Evolutionary conservation across 2,329 filamentous ascomycete genomes (phyloP).

Genomic region (Gyromitra esculenta): DNA sequence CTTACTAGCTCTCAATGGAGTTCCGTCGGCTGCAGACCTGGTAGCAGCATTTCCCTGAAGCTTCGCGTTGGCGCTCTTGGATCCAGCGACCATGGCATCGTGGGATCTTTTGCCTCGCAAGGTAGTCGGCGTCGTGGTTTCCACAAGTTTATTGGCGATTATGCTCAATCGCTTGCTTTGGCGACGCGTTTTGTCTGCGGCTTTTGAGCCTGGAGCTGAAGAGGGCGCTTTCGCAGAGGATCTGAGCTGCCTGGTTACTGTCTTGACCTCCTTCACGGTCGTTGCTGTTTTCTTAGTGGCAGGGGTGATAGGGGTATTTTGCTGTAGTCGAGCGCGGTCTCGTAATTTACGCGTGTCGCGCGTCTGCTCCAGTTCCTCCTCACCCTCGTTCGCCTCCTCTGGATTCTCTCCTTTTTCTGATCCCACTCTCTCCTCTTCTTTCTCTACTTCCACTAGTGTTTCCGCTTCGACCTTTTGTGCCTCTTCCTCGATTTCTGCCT

Average conservation of each 20-base stretch:
- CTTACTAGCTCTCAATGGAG: slow-evolving; percentile 48
- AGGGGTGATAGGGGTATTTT: slow-evolving; percentile 39
- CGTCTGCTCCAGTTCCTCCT: slow-evolving; percentile 47
- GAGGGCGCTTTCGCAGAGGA: slow-evolving; percentile 36
- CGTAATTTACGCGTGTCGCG: slow-evolving; percentile 51
- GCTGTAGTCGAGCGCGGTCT: slow-evolving; percentile 43
- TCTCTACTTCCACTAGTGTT: slow-evolving; percentile 31
- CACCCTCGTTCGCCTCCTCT: slow-evolving; percentile 34
- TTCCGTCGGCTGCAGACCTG: slow-evolving; percentile 25
- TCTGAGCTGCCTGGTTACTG: slow-evolving; percentile 42
- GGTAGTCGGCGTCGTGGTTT: slow-evolving; percentile 38
- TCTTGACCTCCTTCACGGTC: slow-evolving; percentile 35
- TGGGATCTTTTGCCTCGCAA: slow-evolving; percentile 51
- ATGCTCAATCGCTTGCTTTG: slow-evolving; percentile 49
- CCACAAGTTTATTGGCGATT: slow-evolving; percentile 41
- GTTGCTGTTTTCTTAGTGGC: slow-evolving; percentile 36
- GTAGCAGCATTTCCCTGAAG: slow-evolving; percentile 40
- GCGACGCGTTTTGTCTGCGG: slow-evolving; percentile 48
- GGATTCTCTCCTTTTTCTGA: slow-evolving; percentile 32
- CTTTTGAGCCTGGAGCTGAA: slow-evolving; percentile 42
- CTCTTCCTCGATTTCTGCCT: slow-evolving; percentile 13
- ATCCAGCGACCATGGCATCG: slow-evolving; percentile 50
- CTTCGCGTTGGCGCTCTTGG: slow-evolving; percentile 52
- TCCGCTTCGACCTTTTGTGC: slow-evolving; percentile 29
- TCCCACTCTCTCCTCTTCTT: slow-evolving; percentile 28